Evolutionary conservation across 2,329 filamentous ascomycete genomes (phyloP).

Genomic region (Dactylellina drechsleri): DNA sequence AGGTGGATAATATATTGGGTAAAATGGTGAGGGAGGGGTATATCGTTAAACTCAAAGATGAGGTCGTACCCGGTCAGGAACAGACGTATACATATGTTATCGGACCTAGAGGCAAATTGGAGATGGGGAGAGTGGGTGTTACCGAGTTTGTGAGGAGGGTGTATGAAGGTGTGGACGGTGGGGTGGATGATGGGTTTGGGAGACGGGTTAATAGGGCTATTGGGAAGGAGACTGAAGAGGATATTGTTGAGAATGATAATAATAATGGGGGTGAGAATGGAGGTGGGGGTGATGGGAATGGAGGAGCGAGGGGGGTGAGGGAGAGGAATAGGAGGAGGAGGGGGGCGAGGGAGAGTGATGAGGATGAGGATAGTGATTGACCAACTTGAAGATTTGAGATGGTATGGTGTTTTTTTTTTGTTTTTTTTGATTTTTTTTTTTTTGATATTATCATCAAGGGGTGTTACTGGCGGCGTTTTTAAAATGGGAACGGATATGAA

Average conservation of each 20-base stretch:
- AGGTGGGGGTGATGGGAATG: not conserved
- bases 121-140: conserved; percentile 81
- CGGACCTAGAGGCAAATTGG: conserved; percentile 84
- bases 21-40: conserved; percentile 85
- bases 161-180: conserved; percentile 33
- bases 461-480: too few relatives aligned
- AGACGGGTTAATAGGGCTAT: conserved; percentile 45
- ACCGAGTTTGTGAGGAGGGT: conserved; percentile 73
- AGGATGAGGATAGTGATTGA: conserved; percentile 24
- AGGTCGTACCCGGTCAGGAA: conserved; percentile 70
- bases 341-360: conserved; percentile 16
- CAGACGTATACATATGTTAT: conserved; percentile 83
- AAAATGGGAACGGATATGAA: too few relatives aligned
- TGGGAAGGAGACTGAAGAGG: conserved; percentile 33
- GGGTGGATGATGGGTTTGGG: conserved; percentile 33
- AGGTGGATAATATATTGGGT: conserved; percentile 78
- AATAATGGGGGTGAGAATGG: conserved; percentile 7
- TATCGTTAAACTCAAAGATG: conserved; percentile 77
- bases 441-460: not conserved
- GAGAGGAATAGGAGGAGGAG: conserved; percentile 10
- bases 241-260: not conserved
- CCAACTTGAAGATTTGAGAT: not conserved
- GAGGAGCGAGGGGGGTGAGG: conserved; percentile 8
- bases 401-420: not conserved
- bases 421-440: too few relatives aligned